phyloP scores from a whole-genome alignment of 169 alveolate genomes.

The Cryptosporidium xiaoi region DNA sequence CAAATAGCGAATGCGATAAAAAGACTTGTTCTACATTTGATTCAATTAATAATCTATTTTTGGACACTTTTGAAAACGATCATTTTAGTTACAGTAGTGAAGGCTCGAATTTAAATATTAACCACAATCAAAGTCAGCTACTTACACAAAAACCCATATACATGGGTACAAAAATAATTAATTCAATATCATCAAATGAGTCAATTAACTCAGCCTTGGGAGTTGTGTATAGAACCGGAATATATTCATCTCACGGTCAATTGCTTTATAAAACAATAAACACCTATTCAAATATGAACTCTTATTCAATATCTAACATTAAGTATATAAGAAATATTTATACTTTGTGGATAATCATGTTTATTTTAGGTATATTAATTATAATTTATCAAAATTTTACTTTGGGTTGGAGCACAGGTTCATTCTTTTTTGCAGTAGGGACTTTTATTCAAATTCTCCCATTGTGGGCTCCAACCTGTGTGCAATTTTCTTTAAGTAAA shows the following conservation, averaged over 20 bases:
- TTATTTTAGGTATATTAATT: conserved; percentile 8
- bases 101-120: not conserved
- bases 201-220: conserved; percentile 24
- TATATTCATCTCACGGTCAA: conserved; percentile 65
- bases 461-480: conserved; percentile 68
- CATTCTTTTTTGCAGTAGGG: conserved; percentile 74
- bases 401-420: conserved; percentile 70
- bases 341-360: conserved; percentile 14
- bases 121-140: not conserved
- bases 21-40: conserved; percentile 36
- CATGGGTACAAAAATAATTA: conserved; percentile 53
- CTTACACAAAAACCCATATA: conserved; percentile 12
- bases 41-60: no score
- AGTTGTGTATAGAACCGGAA: conserved; percentile 69
- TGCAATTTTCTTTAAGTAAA: conserved; percentile 43
- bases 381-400: conserved; percentile 42
- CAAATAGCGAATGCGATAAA: not conserved
- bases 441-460: conserved; percentile 61
- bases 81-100: no score
- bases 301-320: conserved; percentile 27
- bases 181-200: conserved; percentile 21
- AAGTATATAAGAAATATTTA: conserved; percentile 20
- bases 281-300: not conserved
- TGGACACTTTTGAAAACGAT: no score
- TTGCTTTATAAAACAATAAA: conserved; percentile 16